A percentile compares a stretch with the other conserved stretches of the same genome.
Conservation (phyloP, 495 filamentous ascomycete genomes). For the Penicillium alfredii region DNA sequence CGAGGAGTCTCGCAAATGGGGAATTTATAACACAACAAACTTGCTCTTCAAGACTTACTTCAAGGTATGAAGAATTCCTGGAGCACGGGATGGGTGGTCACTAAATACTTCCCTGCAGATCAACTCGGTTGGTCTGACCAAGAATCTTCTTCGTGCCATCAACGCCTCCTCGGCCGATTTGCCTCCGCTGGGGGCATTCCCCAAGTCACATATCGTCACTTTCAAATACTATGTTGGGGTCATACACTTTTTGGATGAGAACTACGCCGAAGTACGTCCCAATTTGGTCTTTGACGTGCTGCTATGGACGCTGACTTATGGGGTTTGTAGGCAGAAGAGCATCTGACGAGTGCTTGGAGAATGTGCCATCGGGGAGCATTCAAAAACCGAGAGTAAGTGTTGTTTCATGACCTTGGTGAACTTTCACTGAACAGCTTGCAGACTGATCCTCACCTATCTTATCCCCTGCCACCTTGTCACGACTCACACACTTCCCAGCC, state of each 20-base stretch:
- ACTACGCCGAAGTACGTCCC: slow-evolving; percentile 63
- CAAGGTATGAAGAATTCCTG: slow-evolving; percentile 49
- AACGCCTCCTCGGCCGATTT: slow-evolving; percentile 70
- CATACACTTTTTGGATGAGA: slow-evolving; percentile 83
- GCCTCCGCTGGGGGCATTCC: slow-evolving; percentile 66
- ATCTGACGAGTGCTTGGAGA: slow-evolving; percentile 70
- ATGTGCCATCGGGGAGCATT: slow-evolving; percentile 64
- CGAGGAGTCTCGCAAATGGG: slow-evolving; percentile 94
- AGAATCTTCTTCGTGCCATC: slow-evolving; percentile 80
- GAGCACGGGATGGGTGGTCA: not conserved
- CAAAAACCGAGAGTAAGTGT: slow-evolving; percentile 73
- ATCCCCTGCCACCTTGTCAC: slow-evolving; percentile 88
- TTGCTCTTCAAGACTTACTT: slow-evolving; percentile 98
- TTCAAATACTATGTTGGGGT: slow-evolving; percentile 95
- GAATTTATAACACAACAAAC: slow-evolving; percentile 85
- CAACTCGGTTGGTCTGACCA: slow-evolving; percentile 79
- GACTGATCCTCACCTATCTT: slow-evolving; percentile 90
- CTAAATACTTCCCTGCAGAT: slow-evolving; percentile 40
- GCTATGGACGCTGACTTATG: slow-evolving; percentile 18
- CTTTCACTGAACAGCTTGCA: slow-evolving; percentile 33
- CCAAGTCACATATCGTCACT: slow-evolving; percentile 86
- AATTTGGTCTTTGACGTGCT: not conserved
- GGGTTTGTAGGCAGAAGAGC: slow-evolving; percentile 61
- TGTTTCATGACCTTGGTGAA: not conserved
- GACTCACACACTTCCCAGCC: slow-evolving; percentile 72